These are phyloP conservation scores for Codiaeum variegatum DNA, from an alignment of 441 rosid species.

Conservation along the genomic window DNA sequence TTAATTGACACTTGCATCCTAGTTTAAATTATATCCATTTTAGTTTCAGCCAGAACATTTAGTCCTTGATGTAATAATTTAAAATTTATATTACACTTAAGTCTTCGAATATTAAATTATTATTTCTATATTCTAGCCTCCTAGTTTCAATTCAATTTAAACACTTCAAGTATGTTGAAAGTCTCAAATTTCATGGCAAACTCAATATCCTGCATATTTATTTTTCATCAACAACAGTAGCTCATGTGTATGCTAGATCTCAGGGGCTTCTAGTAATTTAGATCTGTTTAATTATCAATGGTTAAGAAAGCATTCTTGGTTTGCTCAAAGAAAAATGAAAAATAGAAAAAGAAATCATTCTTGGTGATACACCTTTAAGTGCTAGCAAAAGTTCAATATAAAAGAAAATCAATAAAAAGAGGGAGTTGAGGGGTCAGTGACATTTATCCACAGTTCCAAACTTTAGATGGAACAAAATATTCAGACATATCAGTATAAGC, in stretches of 20 bases:
- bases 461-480: background rate
- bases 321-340: too few relatives aligned
- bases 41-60: background rate
- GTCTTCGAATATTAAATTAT: background rate
- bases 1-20: background rate
- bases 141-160: background rate
- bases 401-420: background rate
- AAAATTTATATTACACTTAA: background rate
- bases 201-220: background rate
- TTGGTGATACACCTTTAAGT: background rate
- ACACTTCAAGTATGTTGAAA: background rate
- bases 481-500: constrained; percentile 5
- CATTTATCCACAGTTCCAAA: background rate
- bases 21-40: background rate
- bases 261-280: background rate
- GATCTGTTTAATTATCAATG: background rate
- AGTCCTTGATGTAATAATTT: background rate
- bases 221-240: background rate
- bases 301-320: background rate
- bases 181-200: background rate
- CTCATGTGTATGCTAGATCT: background rate
- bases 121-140: background rate
- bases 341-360: too few relatives aligned
- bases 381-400: background rate
- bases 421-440: background rate